phyloP scores from a whole-genome alignment of 371 early-diverging fungal genomes.

The Rhizopus arrhizus region DNA sequence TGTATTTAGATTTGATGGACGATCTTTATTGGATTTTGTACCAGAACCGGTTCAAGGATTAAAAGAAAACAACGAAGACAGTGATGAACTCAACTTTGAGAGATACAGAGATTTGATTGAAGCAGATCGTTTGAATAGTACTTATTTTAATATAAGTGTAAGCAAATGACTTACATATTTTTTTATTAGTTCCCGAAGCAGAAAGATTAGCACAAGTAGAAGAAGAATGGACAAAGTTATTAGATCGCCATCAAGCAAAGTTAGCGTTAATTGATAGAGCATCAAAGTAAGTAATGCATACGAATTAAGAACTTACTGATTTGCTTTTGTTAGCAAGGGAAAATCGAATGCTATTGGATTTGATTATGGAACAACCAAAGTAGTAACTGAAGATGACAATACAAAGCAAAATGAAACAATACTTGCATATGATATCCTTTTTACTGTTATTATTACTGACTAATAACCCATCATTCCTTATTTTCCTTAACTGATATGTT shows the following conservation, averaged over 20 bases:
- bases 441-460: constrained; percentile 4
- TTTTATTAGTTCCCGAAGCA: constrained; percentile 37
- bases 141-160: neutral
- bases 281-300: constrained; percentile 21
- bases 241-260: constrained; percentile 57
- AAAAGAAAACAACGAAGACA: constrained; percentile 46
- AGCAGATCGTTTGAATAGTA: constrained; percentile 56
- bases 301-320: constrained; percentile 3
- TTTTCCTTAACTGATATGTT: constrained; percentile 6
- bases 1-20: constrained; percentile 56
- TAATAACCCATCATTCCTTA: constrained; percentile 24
- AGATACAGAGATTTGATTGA: constrained; percentile 63
- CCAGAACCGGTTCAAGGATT: constrained; percentile 32
- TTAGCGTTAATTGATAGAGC: constrained; percentile 37
- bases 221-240: constrained; percentile 55
- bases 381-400: constrained; percentile 5
- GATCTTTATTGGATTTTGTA: constrained; percentile 56
- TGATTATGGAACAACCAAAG: constrained; percentile 46
- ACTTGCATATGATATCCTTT: constrained; percentile 48
- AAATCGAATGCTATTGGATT: constrained; percentile 27
- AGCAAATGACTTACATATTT: neutral
- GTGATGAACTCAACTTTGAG: constrained; percentile 56
- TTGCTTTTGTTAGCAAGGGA: constrained; percentile 5
- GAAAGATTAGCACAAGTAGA: constrained; percentile 53
- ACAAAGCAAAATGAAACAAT: constrained; percentile 36